phyloP scores from a whole-genome alignment of 768 basidiomycete species.

The Trametes maxima region DNA sequence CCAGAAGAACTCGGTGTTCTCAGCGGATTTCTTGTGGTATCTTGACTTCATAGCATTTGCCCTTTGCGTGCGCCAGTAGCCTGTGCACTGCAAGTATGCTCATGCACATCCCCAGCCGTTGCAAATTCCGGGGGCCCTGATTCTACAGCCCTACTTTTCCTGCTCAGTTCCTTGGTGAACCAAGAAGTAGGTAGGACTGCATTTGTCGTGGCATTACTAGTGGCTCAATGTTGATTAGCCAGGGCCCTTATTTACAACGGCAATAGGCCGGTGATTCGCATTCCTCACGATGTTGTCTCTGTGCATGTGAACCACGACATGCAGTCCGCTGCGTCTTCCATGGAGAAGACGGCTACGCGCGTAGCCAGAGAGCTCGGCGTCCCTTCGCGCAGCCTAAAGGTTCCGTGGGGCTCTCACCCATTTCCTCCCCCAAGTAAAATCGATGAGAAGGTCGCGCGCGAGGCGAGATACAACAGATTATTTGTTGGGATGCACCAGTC shows the following conservation, averaged over 20 bases:
- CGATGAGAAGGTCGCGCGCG: conserved; percentile 60
- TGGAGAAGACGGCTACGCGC: conserved; percentile 52
- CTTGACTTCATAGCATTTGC: background rate
- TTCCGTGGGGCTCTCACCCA: conserved; percentile 60
- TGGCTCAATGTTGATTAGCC: too few species aligned
- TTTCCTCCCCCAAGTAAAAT: conserved; percentile 52
- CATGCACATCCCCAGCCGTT: conserved; percentile 48
- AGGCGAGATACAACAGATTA: conserved; percentile 49
- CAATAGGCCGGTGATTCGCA: background rate
- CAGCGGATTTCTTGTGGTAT: too few species aligned
- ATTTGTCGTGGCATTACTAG: too few species aligned
- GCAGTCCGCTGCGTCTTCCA: conserved; percentile 55
- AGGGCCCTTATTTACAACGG: too few species aligned
- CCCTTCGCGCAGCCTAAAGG: conserved; percentile 45
- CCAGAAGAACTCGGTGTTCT: too few species aligned
- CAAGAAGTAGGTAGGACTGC: conserved; percentile 18
- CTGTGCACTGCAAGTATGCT: background rate
- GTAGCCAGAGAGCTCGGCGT: conserved; percentile 48
- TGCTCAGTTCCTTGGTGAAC: conserved; percentile 40
- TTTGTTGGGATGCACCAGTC: conserved; percentile 47
- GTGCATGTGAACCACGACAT: conserved; percentile 72
- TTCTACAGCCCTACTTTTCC: conserved; percentile 76
- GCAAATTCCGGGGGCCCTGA: conserved; percentile 85
- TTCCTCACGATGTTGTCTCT: conserved; percentile 46
- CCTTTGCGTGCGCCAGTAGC: background rate